A percentile compares a stretch with the other conserved stretches of the same genome.
phyloP scores from a whole-genome alignment of 2,329 filamentous ascomycete species.

The Cladosporium halotolerans region DNA sequence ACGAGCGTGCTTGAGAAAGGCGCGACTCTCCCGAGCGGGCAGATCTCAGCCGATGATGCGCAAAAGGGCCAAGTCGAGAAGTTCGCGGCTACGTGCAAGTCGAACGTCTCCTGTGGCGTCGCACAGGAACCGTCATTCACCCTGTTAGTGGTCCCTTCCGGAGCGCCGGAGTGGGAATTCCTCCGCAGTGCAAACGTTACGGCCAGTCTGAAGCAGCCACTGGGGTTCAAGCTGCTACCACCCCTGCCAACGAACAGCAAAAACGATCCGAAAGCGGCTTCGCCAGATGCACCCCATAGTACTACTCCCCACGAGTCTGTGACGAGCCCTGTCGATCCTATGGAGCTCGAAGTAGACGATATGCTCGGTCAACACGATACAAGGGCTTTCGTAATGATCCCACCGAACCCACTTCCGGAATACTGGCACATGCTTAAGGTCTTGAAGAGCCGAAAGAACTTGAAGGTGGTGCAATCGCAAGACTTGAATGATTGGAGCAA shows the following conservation, averaged over 20 bases:
- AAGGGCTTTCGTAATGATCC: constrained; percentile 26
- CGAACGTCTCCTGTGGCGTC: constrained; percentile 18
- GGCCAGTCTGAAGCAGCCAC: neutral
- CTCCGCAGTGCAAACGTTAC: constrained; percentile 12
- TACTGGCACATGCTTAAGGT: constrained; percentile 14
- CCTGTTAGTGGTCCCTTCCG: constrained; percentile 23
- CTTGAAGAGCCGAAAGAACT: constrained; percentile 13
- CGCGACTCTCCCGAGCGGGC: constrained; percentile 8
- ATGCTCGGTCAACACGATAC: constrained; percentile 12
- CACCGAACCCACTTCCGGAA: constrained; percentile 5
- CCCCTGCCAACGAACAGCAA: too few species aligned
- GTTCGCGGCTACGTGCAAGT: constrained; percentile 11
- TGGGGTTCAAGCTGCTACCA: constrained; percentile 11
- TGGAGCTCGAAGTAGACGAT: neutral
- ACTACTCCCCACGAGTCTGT: too few species aligned
- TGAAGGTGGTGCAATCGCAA: too few species aligned
- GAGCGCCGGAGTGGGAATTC: constrained; percentile 24
- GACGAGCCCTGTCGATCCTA: too few species aligned
- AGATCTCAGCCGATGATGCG: constrained; percentile 3
- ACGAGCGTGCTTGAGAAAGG: neutral
- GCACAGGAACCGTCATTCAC: constrained; percentile 12
- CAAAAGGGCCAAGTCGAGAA: neutral
- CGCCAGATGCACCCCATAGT: too few species aligned
- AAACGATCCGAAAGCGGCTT: too few species aligned
- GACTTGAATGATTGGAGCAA: too few species aligned